These are phyloP conservation scores for Williopsis jadinii DNA, from an alignment of 1,139 yeast genomes.

Conservation along the genomic window DNA sequence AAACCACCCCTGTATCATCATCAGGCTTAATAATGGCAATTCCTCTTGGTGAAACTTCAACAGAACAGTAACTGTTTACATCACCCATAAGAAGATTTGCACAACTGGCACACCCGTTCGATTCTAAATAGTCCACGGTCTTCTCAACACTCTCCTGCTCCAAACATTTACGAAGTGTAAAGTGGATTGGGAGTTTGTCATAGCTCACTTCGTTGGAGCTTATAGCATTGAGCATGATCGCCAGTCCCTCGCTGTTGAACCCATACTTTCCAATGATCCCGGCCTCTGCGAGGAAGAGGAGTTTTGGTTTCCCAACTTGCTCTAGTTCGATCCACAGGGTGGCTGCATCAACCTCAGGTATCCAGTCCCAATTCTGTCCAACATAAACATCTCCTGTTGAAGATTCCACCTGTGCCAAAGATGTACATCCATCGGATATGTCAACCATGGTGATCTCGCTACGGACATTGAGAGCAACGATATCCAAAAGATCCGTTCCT, in stretches of 20 bases:
- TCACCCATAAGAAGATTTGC: conserved; percentile 25
- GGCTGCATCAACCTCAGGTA: conserved; percentile 15
- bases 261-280: conserved; percentile 22
- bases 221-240: conserved; percentile 18
- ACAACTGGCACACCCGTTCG: conserved; percentile 22
- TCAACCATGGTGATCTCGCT: conserved; percentile 19
- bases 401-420: conserved; percentile 11
- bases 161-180: conserved; percentile 26
- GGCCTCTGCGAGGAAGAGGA: conserved; percentile 18
- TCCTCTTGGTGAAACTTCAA: conserved; percentile 15
- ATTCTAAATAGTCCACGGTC: conserved; percentile 18
- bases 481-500: conserved; percentile 11
- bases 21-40: conserved; percentile 9
- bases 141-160: conserved; percentile 23
- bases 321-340: conserved; percentile 16
- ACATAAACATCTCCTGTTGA: conserved; percentile 9
- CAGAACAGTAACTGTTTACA: conserved; percentile 10
- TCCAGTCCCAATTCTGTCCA: conserved; percentile 23
- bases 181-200: conserved; percentile 27
- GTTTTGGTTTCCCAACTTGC: conserved; percentile 13
- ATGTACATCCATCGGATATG: conserved; percentile 19
- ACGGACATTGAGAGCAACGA: conserved; percentile 16
- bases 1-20: conserved; percentile 7
- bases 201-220: conserved; percentile 19
- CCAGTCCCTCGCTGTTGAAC: conserved; percentile 15